Conservation (phyloP, 495 filamentous ascomycete genomes). For the Aspergillus campestris region DNA sequence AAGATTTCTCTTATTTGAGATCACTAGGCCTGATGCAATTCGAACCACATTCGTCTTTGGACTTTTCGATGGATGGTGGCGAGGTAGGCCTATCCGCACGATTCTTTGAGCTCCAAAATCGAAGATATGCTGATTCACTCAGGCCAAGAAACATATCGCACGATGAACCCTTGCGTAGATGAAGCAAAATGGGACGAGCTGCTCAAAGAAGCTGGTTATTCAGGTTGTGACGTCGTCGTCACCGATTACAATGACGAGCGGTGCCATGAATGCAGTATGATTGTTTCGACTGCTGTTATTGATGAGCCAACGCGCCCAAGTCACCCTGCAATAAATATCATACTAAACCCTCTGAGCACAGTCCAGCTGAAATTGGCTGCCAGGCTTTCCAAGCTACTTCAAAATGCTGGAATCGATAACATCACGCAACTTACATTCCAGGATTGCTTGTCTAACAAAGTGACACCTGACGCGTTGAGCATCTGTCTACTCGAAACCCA, state of each 20-base stretch:
- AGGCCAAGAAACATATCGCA: slow-evolving; percentile 7
- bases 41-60: slow-evolving; percentile 10
- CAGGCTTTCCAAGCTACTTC: too few species aligned
- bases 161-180: slow-evolving; percentile 9
- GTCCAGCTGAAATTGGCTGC: too few species aligned
- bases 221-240: slow-evolving; percentile 8
- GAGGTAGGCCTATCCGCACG: slow-evolving; percentile 1
- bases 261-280: slow-evolving; percentile 1
- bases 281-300: slow-evolving; percentile 2
- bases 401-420: not conserved
- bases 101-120: not conserved
- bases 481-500: slow-evolving; percentile 3
- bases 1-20: slow-evolving; percentile 12
- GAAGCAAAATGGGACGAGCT: slow-evolving; percentile 12
- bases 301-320: not conserved
- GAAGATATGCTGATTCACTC: not conserved
- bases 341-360: too few species aligned
- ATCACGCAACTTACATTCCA: not conserved
- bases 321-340: too few species aligned
- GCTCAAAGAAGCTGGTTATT: slow-evolving; percentile 13
- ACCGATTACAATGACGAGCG: not conserved
- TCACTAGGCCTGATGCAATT: not conserved
- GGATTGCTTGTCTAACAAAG: not conserved
- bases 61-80: slow-evolving; percentile 14
- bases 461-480: not conserved